Base-by-base conservation (phyloP, 352 stramenopile genomes). In the Pythium angustatum region DNA sequence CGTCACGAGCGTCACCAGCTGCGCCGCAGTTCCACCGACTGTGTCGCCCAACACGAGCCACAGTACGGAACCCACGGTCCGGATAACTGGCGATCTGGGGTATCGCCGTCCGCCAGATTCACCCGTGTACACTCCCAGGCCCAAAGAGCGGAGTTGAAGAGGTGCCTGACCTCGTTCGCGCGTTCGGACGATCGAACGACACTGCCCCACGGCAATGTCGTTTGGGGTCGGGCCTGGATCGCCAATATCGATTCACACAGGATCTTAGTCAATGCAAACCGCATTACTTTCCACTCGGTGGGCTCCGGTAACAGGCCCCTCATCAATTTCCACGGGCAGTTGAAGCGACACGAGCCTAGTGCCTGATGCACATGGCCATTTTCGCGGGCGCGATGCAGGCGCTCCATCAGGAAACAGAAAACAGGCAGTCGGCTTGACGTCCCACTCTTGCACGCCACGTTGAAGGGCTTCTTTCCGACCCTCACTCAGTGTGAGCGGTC, bases 361-460 rank as follows among this genome's bases (percentile, higher is more conserved):
- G 38, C 15, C 38, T 19, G 22, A 7, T 44, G 38, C 15, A 8
- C 40, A 43, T 17, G 4, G 4, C 11, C 36, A 43, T 17, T 17
- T n/a, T n/a, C n/a, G n/a, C n/a, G n/a, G n/a, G n/a, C n/a, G n/a
- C n/a, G n/a, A n/a, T n/a, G n/a, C n/a, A n/a, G n/a, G n/a, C n/a
- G n/a, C n/a, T n/a, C n/a, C n/a, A n/a, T n/a, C n/a, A n/a, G n/a
- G 9, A 4, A 4, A 19, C 51, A 66, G 44, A 62, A 58, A 68
- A 58, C 1, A 43, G 61, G 34, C 45, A 31, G 41, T 58, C 44
- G 52, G 62, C 50, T 68, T 68, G 61, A 68, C 45, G 52, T 68
- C 22, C 49, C 48, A 52, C 47, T 44, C 11, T 50, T n/a, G n/a
- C 14, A 31, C n/a, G 31, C 34, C 49, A 57, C 49, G 40, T 57